Evolutionary conservation across 1,139 yeast genomes (phyloP), one percentile per base, ranked within the genome.

Genomic region (Geotrichum klebahnii): DNA sequence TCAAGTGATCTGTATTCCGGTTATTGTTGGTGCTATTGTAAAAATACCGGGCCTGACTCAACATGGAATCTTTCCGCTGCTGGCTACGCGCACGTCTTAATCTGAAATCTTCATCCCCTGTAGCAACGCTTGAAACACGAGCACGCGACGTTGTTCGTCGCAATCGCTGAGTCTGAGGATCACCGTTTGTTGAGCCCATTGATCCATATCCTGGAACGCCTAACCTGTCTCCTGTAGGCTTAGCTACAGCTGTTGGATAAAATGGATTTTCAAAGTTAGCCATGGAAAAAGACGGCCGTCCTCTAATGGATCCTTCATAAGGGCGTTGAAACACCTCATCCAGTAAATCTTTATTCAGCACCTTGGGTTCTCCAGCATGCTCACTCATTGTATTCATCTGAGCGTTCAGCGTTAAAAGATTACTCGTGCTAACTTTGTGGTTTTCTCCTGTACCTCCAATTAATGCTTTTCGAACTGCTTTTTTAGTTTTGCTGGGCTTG

Each of bases 311-410:
- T 2, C 65, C 65, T 35, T 62, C 61, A 45, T 63, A 63, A 1
- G 66, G 66, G 8, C 65, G 52, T 35, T 58, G 59, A 53, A 62
- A 63, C 5, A 63, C 66, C 48, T 63, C 66, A 34, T 61, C 66
- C 9, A 63, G 50, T 4, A 63, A 54, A 38, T 62, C 67, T 45
- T 62, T 60, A 33, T 62, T 60, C 1, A 65, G 61, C 3, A 62
- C 57, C 39, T 55, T 59, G 41, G 53, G 51, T 35, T 55, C 53
- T 19, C 51, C 51, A 5, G 23, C 12, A 9, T 29, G 37, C 23
- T 29, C 33, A 12, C 10, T 10, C 8, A 28, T 14, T 22, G 40
- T 33, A 20, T 19, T 34, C 34, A 34, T 33, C 23, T 43, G 37
- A 4, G 32, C 39, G n/a, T 43, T 43, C 8, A 43, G 46, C 4